A percentile compares a stretch with the other conserved stretches of the same genome.
Conservation (phyloP, 108 stramenopile genomes). For the Cyclotella kingstonii region DNA sequence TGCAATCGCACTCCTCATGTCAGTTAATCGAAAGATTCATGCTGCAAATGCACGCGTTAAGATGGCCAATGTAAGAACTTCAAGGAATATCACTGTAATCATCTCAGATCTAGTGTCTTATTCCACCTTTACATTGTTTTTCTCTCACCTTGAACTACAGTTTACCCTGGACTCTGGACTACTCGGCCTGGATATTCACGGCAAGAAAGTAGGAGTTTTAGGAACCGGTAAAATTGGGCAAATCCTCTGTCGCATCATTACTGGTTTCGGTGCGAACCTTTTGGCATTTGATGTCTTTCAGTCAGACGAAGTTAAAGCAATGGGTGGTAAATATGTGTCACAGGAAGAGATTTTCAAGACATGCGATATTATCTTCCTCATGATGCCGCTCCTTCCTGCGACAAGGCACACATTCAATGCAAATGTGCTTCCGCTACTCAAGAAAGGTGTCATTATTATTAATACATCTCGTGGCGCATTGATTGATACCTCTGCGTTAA, state of each 20-base stretch:
- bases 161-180: constrained; percentile 77
- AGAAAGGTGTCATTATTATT: constrained; percentile 65
- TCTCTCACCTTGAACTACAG: no score
- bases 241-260: constrained; percentile 69
- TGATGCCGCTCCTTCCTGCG: constrained; percentile 66
- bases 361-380: constrained; percentile 71
- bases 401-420: constrained; percentile 64
- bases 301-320: constrained; percentile 50
- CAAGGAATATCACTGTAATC: no score
- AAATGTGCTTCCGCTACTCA: constrained; percentile 47
- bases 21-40: constrained; percentile 61
- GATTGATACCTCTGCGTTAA: constrained; percentile 63
- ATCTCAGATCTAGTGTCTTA: no score
- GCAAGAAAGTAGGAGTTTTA: constrained; percentile 63
- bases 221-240: constrained; percentile 77
- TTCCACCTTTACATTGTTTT: no score
- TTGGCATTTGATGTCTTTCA: constrained; percentile 68
- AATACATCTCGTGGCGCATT: constrained; percentile 79
- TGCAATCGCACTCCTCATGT: constrained; percentile 75
- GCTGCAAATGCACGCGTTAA: constrained; percentile 59
- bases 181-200: constrained; percentile 73
- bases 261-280: constrained; percentile 67
- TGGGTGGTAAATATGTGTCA: constrained; percentile 74
- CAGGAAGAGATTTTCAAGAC: constrained; percentile 66
- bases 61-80: constrained; percentile 77